phyloP scores from a whole-genome alignment of 768 basidiomycete species.

The Mycena galopus region DNA sequence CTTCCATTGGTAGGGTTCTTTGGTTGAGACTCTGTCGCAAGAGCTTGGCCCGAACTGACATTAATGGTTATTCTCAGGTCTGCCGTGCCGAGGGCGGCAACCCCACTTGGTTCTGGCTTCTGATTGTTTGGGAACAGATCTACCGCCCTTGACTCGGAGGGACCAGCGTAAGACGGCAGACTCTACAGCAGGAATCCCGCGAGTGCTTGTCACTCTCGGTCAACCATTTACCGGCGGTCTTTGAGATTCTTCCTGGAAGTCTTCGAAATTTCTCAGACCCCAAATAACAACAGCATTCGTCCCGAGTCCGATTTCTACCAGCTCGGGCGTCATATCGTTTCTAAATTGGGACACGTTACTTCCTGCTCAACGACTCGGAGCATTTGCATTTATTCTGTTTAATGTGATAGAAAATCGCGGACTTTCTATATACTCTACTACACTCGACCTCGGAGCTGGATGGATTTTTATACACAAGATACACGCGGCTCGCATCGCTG shows the following conservation, averaged over 20 bases:
- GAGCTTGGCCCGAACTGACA: no score
- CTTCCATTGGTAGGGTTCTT: background rate
- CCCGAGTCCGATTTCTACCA: slow-evolving; percentile 15
- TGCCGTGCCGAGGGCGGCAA: no score
- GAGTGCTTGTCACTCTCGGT: slow-evolving; percentile 5
- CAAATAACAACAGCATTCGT: background rate
- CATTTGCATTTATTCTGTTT: no score
- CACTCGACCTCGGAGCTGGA: no score
- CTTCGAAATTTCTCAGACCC: slow-evolving; percentile 8
- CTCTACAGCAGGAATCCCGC: no score
- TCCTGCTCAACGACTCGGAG: background rate
- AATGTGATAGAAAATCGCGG: background rate
- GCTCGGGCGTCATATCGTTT: background rate
- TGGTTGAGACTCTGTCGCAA: no score
- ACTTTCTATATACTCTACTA: no score
- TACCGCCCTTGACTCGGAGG: no score
- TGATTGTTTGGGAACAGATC: no score
- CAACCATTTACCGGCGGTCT: slow-evolving; percentile 5
- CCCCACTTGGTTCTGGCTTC: background rate
- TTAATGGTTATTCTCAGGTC: no score
- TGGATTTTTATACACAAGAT: slow-evolving; percentile 6
- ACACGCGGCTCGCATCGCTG: slow-evolving; percentile 31
- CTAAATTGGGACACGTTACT: slow-evolving; percentile 1
- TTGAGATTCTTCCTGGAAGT: background rate
- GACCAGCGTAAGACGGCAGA: no score